Percentiles rank a stretch among this genome's conserved stretches.
phyloP scores from a whole-genome alignment of 495 filamentous ascomycete genomes.

The Daldinia vernicosa region DNA sequence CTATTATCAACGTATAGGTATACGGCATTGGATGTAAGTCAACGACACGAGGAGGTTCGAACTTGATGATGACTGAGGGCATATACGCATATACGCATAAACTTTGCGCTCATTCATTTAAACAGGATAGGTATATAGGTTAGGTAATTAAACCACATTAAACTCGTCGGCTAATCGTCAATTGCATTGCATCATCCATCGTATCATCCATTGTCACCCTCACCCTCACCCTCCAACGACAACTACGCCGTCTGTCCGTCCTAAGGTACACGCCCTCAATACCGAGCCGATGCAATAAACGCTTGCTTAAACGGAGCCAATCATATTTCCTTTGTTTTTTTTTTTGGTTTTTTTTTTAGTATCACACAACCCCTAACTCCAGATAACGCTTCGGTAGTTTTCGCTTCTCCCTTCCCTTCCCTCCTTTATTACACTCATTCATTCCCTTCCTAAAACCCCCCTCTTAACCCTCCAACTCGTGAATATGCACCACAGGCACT shows the following conservation, averaged over 20 bases:
- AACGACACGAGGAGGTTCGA: background rate
- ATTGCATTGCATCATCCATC: background rate
- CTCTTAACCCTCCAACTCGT: conserved; percentile 11
- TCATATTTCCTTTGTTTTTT: no score
- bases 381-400: background rate
- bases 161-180: background rate
- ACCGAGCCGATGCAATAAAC: background rate
- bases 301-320: background rate
- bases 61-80: background rate
- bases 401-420: background rate
- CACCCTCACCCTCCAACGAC: background rate
- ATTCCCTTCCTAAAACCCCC: background rate
- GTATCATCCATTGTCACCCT: background rate
- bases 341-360: no score
- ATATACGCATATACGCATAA: background rate
- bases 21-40: background rate
- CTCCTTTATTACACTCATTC: background rate
- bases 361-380: background rate
- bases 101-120: background rate
- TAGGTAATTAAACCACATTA: background rate
- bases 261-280: background rate
- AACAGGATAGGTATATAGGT: background rate
- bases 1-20: background rate
- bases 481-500: background rate
- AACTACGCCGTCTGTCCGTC: background rate